phyloP scores from a whole-genome alignment of 768 basidiomycete species.

The Piloderma croceum region DNA sequence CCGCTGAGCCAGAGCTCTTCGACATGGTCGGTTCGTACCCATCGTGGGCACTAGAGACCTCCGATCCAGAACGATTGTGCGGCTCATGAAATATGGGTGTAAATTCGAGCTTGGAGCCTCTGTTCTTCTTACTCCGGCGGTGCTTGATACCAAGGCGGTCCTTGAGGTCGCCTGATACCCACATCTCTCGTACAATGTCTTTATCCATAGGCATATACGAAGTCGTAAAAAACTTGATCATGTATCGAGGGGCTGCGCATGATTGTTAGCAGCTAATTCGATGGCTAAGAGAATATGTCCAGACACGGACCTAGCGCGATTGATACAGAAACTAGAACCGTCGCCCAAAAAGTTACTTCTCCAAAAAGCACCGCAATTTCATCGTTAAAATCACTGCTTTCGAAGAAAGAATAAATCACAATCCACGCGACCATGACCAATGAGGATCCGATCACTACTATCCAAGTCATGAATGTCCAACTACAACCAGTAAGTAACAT shows the following conservation, averaged over 20 bases:
- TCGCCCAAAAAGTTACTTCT: constrained; percentile 79
- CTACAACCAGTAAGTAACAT: constrained; percentile 29
- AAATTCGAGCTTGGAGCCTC: constrained; percentile 43
- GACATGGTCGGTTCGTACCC: constrained; percentile 45
- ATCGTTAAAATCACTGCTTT: constrained; percentile 63
- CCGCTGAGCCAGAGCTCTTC: constrained; percentile 26
- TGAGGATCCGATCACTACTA: constrained; percentile 73
- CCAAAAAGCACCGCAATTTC: constrained; percentile 72
- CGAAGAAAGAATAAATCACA: constrained; percentile 78
- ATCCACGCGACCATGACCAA: constrained; percentile 86
- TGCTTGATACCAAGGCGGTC: constrained; percentile 71
- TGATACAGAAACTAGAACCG: constrained; percentile 60
- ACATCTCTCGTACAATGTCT: constrained; percentile 89
- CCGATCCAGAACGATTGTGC: constrained; percentile 62
- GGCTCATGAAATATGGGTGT: constrained; percentile 67
- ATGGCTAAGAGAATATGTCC: constrained; percentile 16
- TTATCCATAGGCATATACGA: constrained; percentile 80
- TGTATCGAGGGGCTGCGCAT: constrained; percentile 69
- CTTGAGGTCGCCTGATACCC: constrained; percentile 79
- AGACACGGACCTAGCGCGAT: constrained; percentile 81
- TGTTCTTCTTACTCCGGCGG: constrained; percentile 47
- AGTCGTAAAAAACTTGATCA: constrained; percentile 65
- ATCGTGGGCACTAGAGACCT: constrained; percentile 39
- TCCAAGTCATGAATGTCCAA: constrained; percentile 84
- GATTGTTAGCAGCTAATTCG: constrained; percentile 1